These are phyloP conservation scores for Tuber indicum DNA, from an alignment of 495 filamentous ascomycete species.

Conservation along the genomic window DNA sequence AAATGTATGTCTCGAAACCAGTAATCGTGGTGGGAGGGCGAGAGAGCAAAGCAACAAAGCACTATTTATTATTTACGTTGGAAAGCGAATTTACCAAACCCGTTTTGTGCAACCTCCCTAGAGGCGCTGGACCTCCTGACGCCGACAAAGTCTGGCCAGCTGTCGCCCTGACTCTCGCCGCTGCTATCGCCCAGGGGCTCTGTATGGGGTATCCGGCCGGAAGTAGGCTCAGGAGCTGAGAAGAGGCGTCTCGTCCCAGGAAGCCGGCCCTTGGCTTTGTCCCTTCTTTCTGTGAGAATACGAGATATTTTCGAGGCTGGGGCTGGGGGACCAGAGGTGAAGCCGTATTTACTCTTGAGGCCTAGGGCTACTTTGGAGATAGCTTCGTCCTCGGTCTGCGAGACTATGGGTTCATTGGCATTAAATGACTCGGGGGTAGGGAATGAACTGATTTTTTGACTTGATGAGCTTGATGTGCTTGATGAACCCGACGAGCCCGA, in stretches of 20 bases:
- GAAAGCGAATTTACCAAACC: background rate
- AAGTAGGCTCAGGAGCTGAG: background rate
- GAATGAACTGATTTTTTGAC: background rate
- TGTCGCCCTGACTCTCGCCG: background rate
- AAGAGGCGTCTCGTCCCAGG: background rate
- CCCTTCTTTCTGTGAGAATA: background rate
- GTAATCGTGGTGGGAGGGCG: background rate
- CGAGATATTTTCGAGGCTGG: background rate
- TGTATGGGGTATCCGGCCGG: background rate
- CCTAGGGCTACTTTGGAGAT: background rate
- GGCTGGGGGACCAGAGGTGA: background rate
- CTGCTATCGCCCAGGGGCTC: background rate
- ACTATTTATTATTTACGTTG: background rate
- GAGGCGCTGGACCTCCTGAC: background rate
- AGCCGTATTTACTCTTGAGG: background rate
- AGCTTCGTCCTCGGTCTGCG: background rate
- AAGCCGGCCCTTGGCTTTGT: background rate
- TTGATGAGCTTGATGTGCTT: background rate
- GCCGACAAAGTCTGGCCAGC: conserved; percentile 2
- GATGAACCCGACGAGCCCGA: background rate
- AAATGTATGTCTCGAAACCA: background rate
- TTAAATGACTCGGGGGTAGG: background rate
- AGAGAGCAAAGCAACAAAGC: background rate
- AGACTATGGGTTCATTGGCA: background rate
- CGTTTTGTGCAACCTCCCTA: background rate